Conservation (phyloP, 805 yeast species). For the Starmerella stigmatis region DNA sequence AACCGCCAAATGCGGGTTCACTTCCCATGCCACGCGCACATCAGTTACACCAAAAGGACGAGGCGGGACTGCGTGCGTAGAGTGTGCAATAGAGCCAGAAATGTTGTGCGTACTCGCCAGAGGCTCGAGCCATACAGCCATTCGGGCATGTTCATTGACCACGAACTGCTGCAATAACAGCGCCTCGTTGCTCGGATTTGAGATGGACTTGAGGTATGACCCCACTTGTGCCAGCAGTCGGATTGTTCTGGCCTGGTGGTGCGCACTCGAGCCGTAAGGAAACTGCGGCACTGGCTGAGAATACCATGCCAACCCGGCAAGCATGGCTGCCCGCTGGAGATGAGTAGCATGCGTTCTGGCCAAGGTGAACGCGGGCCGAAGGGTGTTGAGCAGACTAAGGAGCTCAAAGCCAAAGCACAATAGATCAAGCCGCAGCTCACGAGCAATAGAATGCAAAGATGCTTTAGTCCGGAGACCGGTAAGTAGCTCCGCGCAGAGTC, state of each 20-base stretch:
- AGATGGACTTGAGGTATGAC: constrained; percentile 38
- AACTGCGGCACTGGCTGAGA: constrained; percentile 42
- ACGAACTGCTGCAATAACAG: constrained; percentile 51
- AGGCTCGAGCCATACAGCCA: constrained; percentile 70
- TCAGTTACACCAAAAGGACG: constrained; percentile 26
- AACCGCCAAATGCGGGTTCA: constrained; percentile 65
- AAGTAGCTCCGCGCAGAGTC: constrained; percentile 36
- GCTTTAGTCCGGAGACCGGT: constrained; percentile 48
- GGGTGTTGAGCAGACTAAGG: constrained; percentile 39
- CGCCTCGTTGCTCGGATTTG: constrained; percentile 14
- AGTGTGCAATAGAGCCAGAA: background rate
- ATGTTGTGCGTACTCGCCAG: constrained; percentile 25
- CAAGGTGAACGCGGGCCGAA: background rate
- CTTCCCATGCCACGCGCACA: constrained; percentile 47
- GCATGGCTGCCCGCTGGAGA: constrained; percentile 45
- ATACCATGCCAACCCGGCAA: constrained; percentile 75
- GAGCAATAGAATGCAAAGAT: constrained; percentile 72
- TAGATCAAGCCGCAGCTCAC: constrained; percentile 64
- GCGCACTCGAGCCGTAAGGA: constrained; percentile 77
- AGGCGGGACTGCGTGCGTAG: background rate
- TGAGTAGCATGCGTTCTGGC: constrained; percentile 31
- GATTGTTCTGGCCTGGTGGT: constrained; percentile 61
- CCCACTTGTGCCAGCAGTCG: constrained; percentile 34
- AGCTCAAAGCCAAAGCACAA: constrained; percentile 58
- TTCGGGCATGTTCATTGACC: constrained; percentile 60